Base-by-base conservation (phyloP, 2,329 filamentous ascomycete genomes). In the Xylariaceae sp. region DNA sequence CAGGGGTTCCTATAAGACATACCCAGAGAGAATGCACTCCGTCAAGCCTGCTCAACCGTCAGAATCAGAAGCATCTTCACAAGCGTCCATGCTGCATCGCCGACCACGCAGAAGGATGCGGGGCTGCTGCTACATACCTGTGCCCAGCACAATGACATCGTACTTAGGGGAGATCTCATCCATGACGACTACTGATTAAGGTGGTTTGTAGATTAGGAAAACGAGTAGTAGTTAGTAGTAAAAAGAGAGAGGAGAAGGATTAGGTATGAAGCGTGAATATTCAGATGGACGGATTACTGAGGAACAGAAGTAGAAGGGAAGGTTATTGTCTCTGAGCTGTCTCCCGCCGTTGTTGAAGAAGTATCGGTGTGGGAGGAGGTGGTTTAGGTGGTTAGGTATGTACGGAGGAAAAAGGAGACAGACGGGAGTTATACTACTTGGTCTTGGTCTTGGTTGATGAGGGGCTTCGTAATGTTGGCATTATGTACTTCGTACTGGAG, bases 21-120 rank as follows among this genome's bases (percentile, higher is more conserved):
- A 96, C 92, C 93, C 94, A 74, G 93, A 97, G 69, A 99, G 89
- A 74, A 99, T 94, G 80, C 94, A 99, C 86, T 99, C 94, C 65
- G 93, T 97, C 84, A 99, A 79, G 74, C 94, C 93, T 96, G 71
- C 51, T 61, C 45, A 41, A 60, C 23, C 6, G 45, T 61, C 18
- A 64, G 57, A 53, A 58, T 52, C 44, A 35, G 45, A 10, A 44
- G 54, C 41, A 60, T 53, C 44, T 52, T 47, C 49, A 55, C 51
- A 61, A 58, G 57, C 60, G 60, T 65, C 61, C 57, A 62, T 49
- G 35, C 39, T 37, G 61, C 51, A 49, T 54, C 58, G 50, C 41
- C 44, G 9, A 23, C 35, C 50, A 35, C 59, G 45, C 52, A 53
- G 54, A 59, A 48, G 56, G 71, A 72, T 75, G 64, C 67, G 68